Percentiles rank a stretch among this genome's conserved stretches.
phyloP scores from a whole-genome alignment of 108 stramenopile species.

The Licmophora abbreviata region DNA sequence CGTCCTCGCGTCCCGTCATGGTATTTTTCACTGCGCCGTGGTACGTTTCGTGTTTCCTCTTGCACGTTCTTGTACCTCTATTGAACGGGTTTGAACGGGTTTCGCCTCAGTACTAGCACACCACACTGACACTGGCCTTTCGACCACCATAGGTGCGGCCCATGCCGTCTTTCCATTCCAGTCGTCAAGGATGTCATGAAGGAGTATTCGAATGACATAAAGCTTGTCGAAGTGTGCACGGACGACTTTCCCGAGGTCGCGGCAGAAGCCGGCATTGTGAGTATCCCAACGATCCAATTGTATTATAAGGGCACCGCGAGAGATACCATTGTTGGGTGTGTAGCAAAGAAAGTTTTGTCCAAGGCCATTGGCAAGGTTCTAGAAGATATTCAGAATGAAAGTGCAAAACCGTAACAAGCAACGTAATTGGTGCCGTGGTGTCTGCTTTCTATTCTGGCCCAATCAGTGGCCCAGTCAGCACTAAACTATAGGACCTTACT shows the following conservation, averaged over 20 bases:
- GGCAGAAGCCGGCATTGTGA: slow-evolving; percentile 50
- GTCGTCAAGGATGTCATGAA: slow-evolving; percentile 74
- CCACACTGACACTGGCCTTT: neutral
- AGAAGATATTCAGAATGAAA: no score
- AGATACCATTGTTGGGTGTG: slow-evolving; percentile 82
- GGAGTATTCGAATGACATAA: slow-evolving; percentile 47
- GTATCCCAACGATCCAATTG: slow-evolving; percentile 83
- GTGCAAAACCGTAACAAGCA: no score
- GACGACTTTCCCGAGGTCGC: slow-evolving; percentile 80
- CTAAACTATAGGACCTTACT: no score
- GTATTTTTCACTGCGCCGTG: slow-evolving; percentile 79
- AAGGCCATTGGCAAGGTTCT: slow-evolving; percentile 67
- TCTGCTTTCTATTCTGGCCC: no score
- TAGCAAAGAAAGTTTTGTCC: slow-evolving; percentile 69
- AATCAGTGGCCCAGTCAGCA: no score
- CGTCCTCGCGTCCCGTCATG: slow-evolving; percentile 31
- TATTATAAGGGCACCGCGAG: slow-evolving; percentile 45
- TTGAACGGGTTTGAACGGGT: neutral
- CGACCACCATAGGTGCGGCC: slow-evolving; percentile 36
- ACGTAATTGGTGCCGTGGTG: no score
- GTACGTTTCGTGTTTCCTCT: slow-evolving; percentile 19
- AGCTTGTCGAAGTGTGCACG: slow-evolving; percentile 74
- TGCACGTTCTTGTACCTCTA: neutral
- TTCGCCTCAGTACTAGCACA: neutral
- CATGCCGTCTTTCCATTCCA: slow-evolving; percentile 67